Evolutionary conservation across 2,329 filamentous ascomycete genomes (phyloP), one percentile per base, ranked within the genome.

Genomic region (Fusarium marasasianum): DNA sequence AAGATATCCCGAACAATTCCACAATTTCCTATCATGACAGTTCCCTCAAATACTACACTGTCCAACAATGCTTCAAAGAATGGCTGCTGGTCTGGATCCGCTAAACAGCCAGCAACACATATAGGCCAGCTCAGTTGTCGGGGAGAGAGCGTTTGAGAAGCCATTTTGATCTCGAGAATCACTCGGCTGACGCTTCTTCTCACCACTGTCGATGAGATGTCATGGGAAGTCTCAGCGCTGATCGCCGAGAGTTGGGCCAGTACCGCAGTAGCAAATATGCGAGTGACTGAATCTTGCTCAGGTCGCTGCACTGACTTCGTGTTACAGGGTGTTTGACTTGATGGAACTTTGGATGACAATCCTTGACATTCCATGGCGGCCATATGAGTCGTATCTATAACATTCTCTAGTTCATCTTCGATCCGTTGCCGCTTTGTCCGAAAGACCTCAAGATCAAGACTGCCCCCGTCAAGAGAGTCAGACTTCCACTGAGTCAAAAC

Each of bases 381-480:
- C 17, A 50, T 38, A 2, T 40, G 45, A 4, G 33, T 63, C 3
- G 40, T 7, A 8, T 65, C 63, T 20, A 65, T 45, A 12, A 17
- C n/a, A 2, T 3, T 13, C 3, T 65, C 63, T 4, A 65, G n/a
- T 14, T 14, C 33, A 40, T 65, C 26, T 29, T 65, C 47, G 3
- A 63, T 45, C 1, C 1, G 9, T 10, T 63, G 33, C 35, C 33
- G 12, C 4, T 15, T 53, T 0, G 1, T 14, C 1, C 6, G 2
- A 2, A 63, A 54, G 3, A 2, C 12, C 1, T 24, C 7, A 8
- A 18, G 15, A 9, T 47, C 26, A 15, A 47, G 12, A 17, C 7
- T 7, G 3, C 14, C 9, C 2, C 2, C 8, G 2, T 15, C 5
- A 3, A 17, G 0, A 37, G 2, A 8, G 5, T 20, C n/a, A 4